These are phyloP conservation scores for Pseudocercospora crystallina DNA, from an alignment of 2,329 filamentous ascomycete species.

Conservation along the genomic window DNA sequence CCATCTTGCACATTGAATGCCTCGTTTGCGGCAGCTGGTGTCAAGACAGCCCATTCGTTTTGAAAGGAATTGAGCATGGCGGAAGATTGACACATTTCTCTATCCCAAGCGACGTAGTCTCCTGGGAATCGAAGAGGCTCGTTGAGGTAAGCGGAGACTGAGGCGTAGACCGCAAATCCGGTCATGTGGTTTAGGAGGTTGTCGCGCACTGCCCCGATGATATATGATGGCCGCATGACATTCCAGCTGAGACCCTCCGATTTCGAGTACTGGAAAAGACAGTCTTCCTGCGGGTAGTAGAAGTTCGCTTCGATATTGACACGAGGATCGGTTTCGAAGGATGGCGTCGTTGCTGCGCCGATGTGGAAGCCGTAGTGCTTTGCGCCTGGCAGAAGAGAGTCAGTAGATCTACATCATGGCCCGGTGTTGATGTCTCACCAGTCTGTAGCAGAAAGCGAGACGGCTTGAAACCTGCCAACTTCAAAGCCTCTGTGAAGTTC, in stretches of 20 bases:
- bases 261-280: conserved; percentile 43
- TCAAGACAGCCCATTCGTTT: conserved; percentile 49
- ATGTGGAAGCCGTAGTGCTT: conserved; percentile 49
- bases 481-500: conserved; percentile 18
- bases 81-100: conserved; percentile 40
- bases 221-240: conserved; percentile 47
- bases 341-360: conserved; percentile 44
- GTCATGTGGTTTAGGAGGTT: conserved; percentile 50
- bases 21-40: conserved; percentile 39
- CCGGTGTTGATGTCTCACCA: conserved; percentile 41
- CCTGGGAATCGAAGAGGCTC: conserved; percentile 45
- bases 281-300: conserved; percentile 55
- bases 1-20: conserved; percentile 52
- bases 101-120: conserved; percentile 47
- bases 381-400: no score
- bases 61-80: conserved; percentile 50
- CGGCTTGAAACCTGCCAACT: conserved; percentile 32
- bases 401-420: no score
- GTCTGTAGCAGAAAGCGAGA: conserved; percentile 50
- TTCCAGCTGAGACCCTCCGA: conserved; percentile 39
- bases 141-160: conserved; percentile 43
- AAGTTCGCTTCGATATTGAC: conserved; percentile 51
- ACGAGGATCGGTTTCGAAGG: conserved; percentile 47
- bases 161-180: conserved; percentile 49
- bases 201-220: conserved; percentile 50